Evolutionary conservation across 2,329 filamentous ascomycete genomes (phyloP), one percentile per base, ranked within the genome.

Genomic region (Verticillium isaacii): DNA sequence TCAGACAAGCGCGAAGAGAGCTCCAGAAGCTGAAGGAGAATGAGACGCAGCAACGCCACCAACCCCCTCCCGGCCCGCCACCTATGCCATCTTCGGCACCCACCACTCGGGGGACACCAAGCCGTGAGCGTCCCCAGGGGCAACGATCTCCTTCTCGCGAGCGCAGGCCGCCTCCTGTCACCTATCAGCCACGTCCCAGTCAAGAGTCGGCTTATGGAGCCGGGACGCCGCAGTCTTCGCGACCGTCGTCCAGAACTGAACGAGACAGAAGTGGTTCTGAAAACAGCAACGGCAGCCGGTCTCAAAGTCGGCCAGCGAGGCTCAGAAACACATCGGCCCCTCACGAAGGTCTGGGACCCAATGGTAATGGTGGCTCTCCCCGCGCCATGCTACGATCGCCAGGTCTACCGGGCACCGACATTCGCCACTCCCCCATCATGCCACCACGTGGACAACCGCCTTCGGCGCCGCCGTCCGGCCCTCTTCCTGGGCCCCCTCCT

Each of bases 231-330:
- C 45, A 52, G 23, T 52, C 45, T 14, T 69, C 69, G 6, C 68
- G 71, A 5, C 66, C 71, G 15, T 66, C 69, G 1, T 73, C 72
- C 3, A 67, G 66, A 25, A 75, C 74, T 0, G 82, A 84, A 54
- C 77, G 83, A 11, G 79, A 85, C 54, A 75, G 83, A 52, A 86
- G 83, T 64, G 82, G 82, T 36, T 86, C 84, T 0, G 83, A 86
- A 25, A 76, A 82, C 3, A 85, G 83, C 70, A 78, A 72, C n/a
- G 76, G 76, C 32, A 75, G 74, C 11, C 72, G 74, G 56, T 73
- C 75, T 25, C 73, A 72, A 34, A 77, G 73, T 62, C 75, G 78
- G 32, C 60, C 67, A n/a, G 64, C 71, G 3, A 72, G 75, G 56
- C 73, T 71, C 19, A 68, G 68, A 3, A 71, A 64, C 5, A 74